phyloP scores from a whole-genome alignment of 2,329 filamentous ascomycete species.

The Diaporthe longicolla region DNA sequence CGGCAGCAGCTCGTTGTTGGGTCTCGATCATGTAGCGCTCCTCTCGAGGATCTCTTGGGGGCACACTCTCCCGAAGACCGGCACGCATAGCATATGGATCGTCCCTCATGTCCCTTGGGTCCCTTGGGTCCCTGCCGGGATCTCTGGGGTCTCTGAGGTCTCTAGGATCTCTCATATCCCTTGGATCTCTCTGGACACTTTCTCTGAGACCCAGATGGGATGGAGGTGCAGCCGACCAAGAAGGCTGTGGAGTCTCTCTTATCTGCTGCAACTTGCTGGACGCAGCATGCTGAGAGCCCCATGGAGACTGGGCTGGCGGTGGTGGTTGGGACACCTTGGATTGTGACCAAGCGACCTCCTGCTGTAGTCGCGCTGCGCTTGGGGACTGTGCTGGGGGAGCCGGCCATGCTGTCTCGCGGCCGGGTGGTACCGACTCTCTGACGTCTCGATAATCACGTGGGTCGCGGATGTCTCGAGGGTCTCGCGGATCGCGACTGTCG shows the following conservation, averaged over 20 bases:
- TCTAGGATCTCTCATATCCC: slow-evolving; percentile 5
- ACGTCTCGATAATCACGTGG: slow-evolving; percentile 61
- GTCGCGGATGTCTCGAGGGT: slow-evolving; percentile 56
- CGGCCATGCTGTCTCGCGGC: slow-evolving; percentile 55
- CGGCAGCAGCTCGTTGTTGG: slow-evolving; percentile 36
- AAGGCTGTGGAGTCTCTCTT: slow-evolving; percentile 52
- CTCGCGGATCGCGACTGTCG: slow-evolving; percentile 57
- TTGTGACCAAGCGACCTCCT: slow-evolving; percentile 52
- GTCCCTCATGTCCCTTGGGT: slow-evolving; percentile 29
- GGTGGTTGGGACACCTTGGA: slow-evolving; percentile 52
- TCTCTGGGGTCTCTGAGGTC: too few relatives aligned
- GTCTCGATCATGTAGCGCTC: slow-evolving; percentile 41
- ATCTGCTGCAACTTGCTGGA: slow-evolving; percentile 55
- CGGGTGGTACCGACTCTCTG: slow-evolving; percentile 57
- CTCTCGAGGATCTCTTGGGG: slow-evolving; percentile 32
- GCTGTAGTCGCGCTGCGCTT: slow-evolving; percentile 47
- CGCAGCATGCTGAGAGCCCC: slow-evolving; percentile 55
- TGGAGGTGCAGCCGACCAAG: slow-evolving; percentile 50
- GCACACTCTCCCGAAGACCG: slow-evolving; percentile 31
- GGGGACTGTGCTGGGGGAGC: slow-evolving; percentile 46
- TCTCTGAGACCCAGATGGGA: slow-evolving; percentile 47
- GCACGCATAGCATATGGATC: slow-evolving; percentile 39
- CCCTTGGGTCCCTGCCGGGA: too few relatives aligned
- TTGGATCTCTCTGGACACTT: slow-evolving; percentile 32
- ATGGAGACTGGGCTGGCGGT: slow-evolving; percentile 54